Conservation (phyloP, 192 early-diverging fungal species). For the Cetraspora pellucida region DNA sequence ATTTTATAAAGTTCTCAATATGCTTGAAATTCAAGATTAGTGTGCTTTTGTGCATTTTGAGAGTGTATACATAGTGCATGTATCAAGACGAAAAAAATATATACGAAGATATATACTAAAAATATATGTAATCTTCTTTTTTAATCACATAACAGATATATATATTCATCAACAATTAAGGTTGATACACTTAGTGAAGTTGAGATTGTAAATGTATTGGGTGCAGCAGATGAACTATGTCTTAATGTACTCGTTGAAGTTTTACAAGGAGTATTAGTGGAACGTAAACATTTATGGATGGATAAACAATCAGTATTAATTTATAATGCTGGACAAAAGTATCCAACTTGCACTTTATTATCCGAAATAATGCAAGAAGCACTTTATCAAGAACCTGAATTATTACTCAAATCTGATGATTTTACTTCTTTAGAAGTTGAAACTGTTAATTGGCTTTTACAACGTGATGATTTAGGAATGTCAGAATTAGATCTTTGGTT, state of each 20-base stretch:
- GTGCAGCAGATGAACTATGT: conserved; percentile 22
- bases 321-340: conserved; percentile 21
- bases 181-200: too few species aligned
- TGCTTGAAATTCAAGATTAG: too few species aligned
- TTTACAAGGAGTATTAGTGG: conserved; percentile 12
- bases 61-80: too few species aligned
- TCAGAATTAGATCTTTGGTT: conserved; percentile 16
- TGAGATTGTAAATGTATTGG: conserved; percentile 11
- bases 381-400: conserved; percentile 22
- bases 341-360: conserved; percentile 10
- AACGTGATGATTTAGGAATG: conserved; percentile 9
- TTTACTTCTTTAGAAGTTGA: conserved; percentile 2
- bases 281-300: conserved; percentile 16
- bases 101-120: too few species aligned
- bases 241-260: conserved; percentile 1
- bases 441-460: conserved; percentile 12
- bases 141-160: too few species aligned
- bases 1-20: too few species aligned
- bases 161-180: too few species aligned
- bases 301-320: conserved; percentile 23
- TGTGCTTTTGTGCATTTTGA: too few species aligned
- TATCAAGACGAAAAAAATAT: too few species aligned
- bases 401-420: conserved; percentile 24
- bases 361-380: conserved; percentile 7
- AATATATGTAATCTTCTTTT: too few species aligned